These are phyloP conservation scores for Cryptosporidium viatorum DNA, from an alignment of 169 alveolate species.

Conservation along the genomic window DNA sequence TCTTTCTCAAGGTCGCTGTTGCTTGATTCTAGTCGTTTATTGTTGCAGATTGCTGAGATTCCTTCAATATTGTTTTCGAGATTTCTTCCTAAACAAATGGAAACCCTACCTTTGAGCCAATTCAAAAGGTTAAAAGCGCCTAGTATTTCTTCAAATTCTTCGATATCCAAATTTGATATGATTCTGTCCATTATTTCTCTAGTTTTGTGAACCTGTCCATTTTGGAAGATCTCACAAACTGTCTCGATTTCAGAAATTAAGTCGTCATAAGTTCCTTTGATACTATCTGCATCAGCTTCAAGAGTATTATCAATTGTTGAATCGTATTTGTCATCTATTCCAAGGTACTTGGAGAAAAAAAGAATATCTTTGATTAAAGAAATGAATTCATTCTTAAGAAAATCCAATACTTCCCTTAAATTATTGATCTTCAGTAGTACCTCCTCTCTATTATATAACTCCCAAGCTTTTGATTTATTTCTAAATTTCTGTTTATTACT, in stretches of 20 bases:
- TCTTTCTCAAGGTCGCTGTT: background rate
- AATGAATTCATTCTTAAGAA: slow-evolving; percentile 33
- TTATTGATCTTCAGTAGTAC: background rate
- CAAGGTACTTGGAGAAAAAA: slow-evolving; percentile 47
- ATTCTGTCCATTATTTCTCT: slow-evolving; percentile 18
- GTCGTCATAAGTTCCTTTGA: background rate
- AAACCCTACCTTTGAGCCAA: slow-evolving; percentile 58
- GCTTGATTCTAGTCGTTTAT: background rate
- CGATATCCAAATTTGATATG: slow-evolving; percentile 25
- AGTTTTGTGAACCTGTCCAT: background rate
- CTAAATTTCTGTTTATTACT: background rate
- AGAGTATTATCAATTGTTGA: background rate
- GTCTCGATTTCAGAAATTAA: slow-evolving; percentile 20
- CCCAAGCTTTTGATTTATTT: too few relatives aligned
- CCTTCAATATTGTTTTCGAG: background rate
- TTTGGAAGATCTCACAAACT: slow-evolving; percentile 5
- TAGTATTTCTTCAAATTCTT: slow-evolving; percentile 15
- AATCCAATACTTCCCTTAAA: slow-evolving; percentile 16
- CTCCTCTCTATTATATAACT: slow-evolving; percentile 6
- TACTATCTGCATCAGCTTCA: background rate
- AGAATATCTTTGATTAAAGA: slow-evolving; percentile 33
- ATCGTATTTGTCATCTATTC: background rate
- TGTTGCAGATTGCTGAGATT: background rate
- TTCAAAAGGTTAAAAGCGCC: slow-evolving; percentile 17
- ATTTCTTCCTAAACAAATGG: slow-evolving; percentile 13